A percentile compares a stretch with the other conserved stretches of the same genome.
Conservation (phyloP, 768 basidiomycete species). For the Clathrus columnatus region DNA sequence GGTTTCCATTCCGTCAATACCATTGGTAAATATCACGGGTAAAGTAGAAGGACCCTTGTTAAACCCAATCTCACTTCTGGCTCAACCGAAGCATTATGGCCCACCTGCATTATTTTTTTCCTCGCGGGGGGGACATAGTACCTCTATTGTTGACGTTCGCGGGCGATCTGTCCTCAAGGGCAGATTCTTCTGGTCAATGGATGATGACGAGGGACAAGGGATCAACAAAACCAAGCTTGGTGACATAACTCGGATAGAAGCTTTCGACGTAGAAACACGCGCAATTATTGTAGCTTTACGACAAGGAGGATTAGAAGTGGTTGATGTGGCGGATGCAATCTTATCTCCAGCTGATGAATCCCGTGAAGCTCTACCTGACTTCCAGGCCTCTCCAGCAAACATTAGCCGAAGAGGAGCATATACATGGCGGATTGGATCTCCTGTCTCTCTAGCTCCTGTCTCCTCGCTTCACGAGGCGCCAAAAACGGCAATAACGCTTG, state of each 20-base stretch:
- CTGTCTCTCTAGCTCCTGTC: constrained; percentile 39
- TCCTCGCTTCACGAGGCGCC: constrained; percentile 13
- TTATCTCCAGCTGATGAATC: constrained; percentile 76
- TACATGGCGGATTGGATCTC: constrained; percentile 77
- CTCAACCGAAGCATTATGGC: constrained; percentile 76
- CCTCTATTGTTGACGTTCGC: constrained; percentile 77
- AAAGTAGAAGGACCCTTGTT: constrained; percentile 40
- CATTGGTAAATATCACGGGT: constrained; percentile 23
- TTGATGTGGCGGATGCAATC: constrained; percentile 72
- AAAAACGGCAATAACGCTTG: constrained; percentile 35
- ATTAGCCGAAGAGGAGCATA: constrained; percentile 66
- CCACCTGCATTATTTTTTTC: constrained; percentile 84
- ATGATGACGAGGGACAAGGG: constrained; percentile 39
- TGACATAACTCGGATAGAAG: constrained; percentile 75
- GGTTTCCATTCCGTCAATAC: constrained; percentile 25
- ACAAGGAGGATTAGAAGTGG: constrained; percentile 76
- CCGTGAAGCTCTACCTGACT: constrained; percentile 62
- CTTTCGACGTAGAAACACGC: constrained; percentile 67
- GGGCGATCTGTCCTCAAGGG: constrained; percentile 79
- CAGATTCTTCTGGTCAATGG: constrained; percentile 69
- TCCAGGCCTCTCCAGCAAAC: constrained; percentile 49
- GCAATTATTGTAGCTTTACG: constrained; percentile 80
- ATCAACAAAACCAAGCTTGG: constrained; percentile 47
- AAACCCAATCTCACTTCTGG: constrained; percentile 62
- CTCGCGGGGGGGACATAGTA: constrained; percentile 84